Evolutionary conservation across 2,329 filamentous ascomycete species (phyloP).

Genomic region (Hypomyces rosellus): DNA sequence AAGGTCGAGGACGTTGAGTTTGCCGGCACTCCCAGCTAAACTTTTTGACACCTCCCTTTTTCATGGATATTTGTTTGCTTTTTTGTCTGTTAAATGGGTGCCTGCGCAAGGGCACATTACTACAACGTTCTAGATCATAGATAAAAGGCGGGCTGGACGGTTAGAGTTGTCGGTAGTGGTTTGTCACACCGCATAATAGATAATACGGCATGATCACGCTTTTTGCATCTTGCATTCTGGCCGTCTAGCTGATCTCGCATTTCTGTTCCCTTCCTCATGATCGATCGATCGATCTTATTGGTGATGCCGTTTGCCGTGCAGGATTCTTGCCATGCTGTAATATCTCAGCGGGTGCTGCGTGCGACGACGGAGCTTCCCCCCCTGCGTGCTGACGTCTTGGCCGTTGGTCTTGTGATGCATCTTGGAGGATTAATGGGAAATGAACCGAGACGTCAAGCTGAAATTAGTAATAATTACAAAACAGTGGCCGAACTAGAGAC

Average conservation of each 20-base stretch:
- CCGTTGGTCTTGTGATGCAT: too few species aligned
- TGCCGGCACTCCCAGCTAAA: neutral
- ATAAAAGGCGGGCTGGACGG: slow-evolving; percentile 5
- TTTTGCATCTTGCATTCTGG: slow-evolving; percentile 4
- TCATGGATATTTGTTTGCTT: neutral
- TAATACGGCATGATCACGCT: slow-evolving; percentile 1
- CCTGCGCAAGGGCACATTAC: neutral
- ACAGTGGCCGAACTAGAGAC: too few species aligned
- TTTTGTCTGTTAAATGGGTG: neutral
- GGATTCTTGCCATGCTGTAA: too few species aligned
- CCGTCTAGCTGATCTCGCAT: neutral
- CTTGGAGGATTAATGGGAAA: too few species aligned
- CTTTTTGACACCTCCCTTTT: neutral
- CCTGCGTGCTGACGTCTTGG: too few species aligned
- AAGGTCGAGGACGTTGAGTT: slow-evolving; percentile 4
- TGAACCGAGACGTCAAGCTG: too few species aligned
- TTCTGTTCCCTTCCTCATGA: neutral
- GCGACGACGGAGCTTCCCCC: too few species aligned
- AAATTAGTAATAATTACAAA: too few species aligned
- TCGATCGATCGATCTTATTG: neutral
- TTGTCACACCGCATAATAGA: slow-evolving; percentile 2
- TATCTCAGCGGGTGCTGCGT: too few species aligned
- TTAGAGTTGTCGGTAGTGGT: neutral
- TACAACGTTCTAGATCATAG: neutral
- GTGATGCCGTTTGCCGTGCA: too few species aligned